These are phyloP conservation scores for Solanum rostratum DNA, from an alignment of 257 asterid species.

Conservation along the genomic window DNA sequence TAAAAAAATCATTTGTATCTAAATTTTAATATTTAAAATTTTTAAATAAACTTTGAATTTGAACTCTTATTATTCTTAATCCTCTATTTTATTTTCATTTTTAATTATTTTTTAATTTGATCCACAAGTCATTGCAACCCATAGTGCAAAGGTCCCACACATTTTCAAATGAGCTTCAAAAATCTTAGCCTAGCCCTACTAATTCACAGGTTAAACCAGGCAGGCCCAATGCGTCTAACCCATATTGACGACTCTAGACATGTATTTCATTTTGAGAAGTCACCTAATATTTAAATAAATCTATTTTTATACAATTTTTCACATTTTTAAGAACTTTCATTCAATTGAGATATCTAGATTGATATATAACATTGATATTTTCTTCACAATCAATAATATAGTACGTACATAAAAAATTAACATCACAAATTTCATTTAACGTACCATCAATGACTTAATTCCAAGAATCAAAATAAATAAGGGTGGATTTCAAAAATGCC, in stretches of 20 bases:
- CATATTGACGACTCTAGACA: not conserved
- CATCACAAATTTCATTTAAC: not conserved
- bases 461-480: not conserved
- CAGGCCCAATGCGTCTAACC: too few relatives aligned
- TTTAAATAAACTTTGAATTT: too few relatives aligned
- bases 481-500: too few relatives aligned
- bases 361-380: not conserved
- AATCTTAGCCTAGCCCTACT: too few relatives aligned
- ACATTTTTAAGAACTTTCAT: not conserved
- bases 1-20: too few relatives aligned
- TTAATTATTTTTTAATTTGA: too few relatives aligned
- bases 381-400: not conserved
- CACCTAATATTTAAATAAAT: not conserved
- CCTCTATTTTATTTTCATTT: too few relatives aligned
- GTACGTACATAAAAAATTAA: not conserved
- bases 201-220: too few relatives aligned
- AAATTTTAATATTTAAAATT: too few relatives aligned
- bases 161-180: too few relatives aligned
- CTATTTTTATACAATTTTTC: not conserved
- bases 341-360: not conserved
- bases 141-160: too few relatives aligned
- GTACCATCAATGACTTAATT: not conserved
- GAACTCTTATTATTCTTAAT: too few relatives aligned
- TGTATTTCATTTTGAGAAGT: not conserved
- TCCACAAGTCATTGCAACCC: fast-evolving